phyloP scores from a whole-genome alignment of 2,329 filamentous ascomycete species.

The Alternaria solani region DNA sequence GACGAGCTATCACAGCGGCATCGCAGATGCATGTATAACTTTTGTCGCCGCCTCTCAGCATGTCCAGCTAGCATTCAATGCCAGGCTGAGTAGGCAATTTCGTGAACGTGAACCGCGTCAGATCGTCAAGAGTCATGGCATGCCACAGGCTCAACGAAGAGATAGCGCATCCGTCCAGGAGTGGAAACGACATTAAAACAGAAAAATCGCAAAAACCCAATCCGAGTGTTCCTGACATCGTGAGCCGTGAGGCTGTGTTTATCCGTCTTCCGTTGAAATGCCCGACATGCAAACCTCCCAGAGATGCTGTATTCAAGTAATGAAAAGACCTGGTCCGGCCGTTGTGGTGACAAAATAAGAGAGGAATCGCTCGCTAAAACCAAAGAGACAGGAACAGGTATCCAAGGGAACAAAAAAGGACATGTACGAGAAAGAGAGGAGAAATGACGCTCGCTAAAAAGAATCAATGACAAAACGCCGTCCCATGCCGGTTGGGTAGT shows the following conservation, averaged over 20 bases:
- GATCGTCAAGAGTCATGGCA: constrained; percentile 45
- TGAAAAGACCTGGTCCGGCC: constrained; percentile 50
- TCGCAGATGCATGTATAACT: constrained; percentile 51
- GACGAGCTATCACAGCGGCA: constrained; percentile 48
- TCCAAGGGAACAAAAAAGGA: constrained; percentile 44
- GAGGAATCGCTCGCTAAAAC: constrained; percentile 55
- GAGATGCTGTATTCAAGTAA: constrained; percentile 52
- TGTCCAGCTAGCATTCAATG: constrained; percentile 52
- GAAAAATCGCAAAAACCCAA: constrained; percentile 47
- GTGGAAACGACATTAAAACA: constrained; percentile 52
- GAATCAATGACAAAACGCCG: constrained; percentile 60
- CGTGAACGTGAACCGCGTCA: constrained; percentile 42
- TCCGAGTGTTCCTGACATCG: constrained; percentile 51
- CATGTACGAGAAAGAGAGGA: constrained; percentile 51
- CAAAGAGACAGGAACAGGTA: constrained; percentile 50
- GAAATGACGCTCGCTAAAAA: constrained; percentile 52
- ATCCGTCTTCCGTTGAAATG: constrained; percentile 52
- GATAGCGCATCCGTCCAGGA: constrained; percentile 41
- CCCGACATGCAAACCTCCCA: constrained; percentile 56
- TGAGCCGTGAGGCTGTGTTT: constrained; percentile 55
- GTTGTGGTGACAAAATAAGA: constrained; percentile 36
- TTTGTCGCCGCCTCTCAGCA: constrained; percentile 50
- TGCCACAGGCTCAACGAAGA: constrained; percentile 50
- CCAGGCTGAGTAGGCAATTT: constrained; percentile 43
- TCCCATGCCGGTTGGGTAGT: constrained; percentile 60